Base-by-base conservation (phyloP, 2,329 filamentous ascomycete species). In the Daldinia sp. region DNA sequence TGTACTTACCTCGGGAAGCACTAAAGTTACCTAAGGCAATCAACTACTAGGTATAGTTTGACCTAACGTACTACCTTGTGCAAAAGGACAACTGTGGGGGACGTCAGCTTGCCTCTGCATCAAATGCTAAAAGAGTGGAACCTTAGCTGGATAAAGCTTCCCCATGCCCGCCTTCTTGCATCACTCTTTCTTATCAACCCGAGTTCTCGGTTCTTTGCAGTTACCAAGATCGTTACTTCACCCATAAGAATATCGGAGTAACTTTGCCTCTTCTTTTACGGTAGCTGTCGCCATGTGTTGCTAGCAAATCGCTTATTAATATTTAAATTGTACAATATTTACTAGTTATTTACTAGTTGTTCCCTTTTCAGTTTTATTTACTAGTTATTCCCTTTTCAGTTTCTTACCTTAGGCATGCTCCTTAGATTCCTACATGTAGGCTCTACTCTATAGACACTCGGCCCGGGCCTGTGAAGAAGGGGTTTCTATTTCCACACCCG, bases 81-180 rank as follows among this genome's bases (percentile, higher is more conserved):
- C 26, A 50, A n/a, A 48, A 48, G 20, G 26, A 13, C 15, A 23
- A 50, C 46, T 18, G 39, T 28, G 41, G 20, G 18, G 46, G 41
- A 33, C 46, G 7, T 51, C 26, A 55, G 56, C 41, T 44, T 48
- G 44, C 30, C 33, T 33, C 50, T 35, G 28, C 30, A 55, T 63
- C 20, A 51, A 59, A 65, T 18, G 61, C 61, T 60, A 20, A 53
- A 53, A 56, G 56, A 57, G 54, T 56, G 62, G 63, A 12, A n/a
- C 56, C 30, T 7, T 37, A 23, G 35, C 55, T 50, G 44, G 55
- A 63, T 67, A 69, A 63, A 60, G 56, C 39, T 57, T 66, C 50
- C 50, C 50, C 18, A 39, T 41, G 35, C 59, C 37, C 35, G 35
- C 56, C 51, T 69, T 69, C 63, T 67, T 69, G 60, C 67, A 63